Percentiles rank a stretch among this genome's conserved stretches.
Conservation (phyloP, 2,329 filamentous ascomycete genomes). For the Aspergillus novoparasiticus region DNA sequence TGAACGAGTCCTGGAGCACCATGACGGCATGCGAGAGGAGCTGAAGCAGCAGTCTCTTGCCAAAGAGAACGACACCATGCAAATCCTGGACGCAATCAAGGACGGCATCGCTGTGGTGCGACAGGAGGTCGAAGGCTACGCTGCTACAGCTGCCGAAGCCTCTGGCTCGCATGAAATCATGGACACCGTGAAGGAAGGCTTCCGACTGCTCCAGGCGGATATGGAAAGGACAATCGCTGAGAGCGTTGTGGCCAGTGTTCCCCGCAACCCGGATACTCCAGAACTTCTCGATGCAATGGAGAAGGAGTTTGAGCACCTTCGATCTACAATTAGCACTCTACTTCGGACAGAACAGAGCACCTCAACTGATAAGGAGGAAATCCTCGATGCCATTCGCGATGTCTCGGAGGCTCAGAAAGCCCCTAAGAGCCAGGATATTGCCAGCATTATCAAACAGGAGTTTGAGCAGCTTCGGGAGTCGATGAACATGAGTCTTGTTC, state of each 20-base stretch:
- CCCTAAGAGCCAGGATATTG: conserved; percentile 25
- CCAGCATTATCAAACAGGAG: conserved; percentile 59
- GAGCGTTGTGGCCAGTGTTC: conserved; percentile 35
- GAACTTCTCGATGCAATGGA: conserved; percentile 74
- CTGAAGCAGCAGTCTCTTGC: conserved; percentile 79
- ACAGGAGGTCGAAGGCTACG: conserved; percentile 77
- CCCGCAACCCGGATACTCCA: conserved; percentile 59
- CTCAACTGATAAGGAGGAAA: conserved; percentile 59
- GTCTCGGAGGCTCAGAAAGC: conserved; percentile 40
- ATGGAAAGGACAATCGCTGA: conserved; percentile 56
- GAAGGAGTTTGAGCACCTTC: conserved; percentile 78
- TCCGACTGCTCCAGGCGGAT: conserved; percentile 63
- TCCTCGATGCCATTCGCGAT: conserved; percentile 63
- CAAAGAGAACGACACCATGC: conserved; percentile 80
- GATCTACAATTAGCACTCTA: conserved; percentile 73
- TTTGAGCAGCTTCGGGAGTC: conserved; percentile 62
- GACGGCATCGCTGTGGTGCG: conserved; percentile 83
- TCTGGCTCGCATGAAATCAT: conserved; percentile 77
- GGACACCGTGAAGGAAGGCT: conserved; percentile 65
- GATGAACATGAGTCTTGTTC: conserved; percentile 34
- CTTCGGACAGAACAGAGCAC: conserved; percentile 62
- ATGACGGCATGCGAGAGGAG: conserved; percentile 64
- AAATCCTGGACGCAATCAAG: conserved; percentile 83
- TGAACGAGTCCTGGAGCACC: conserved; percentile 59
- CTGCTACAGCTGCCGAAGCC: conserved; percentile 70